Percentiles rank a stretch among this genome's conserved stretches.
Evolutionary conservation across 495 filamentous ascomycete genomes (phyloP).

Genomic region (Baudoinia panamericana): DNA sequence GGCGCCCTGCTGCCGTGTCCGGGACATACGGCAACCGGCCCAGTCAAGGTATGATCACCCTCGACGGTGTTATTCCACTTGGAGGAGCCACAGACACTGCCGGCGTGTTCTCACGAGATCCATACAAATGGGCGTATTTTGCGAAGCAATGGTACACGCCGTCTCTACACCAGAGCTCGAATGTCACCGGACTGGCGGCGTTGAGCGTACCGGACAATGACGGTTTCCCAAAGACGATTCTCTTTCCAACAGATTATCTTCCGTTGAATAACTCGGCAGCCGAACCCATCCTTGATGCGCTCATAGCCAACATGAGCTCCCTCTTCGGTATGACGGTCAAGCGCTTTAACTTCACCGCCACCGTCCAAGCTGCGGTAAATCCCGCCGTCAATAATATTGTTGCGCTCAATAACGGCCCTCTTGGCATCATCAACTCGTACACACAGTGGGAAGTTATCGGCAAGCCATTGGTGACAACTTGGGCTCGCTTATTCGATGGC

Average conservation of each 20-base stretch:
- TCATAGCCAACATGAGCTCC: slow-evolving; percentile 33
- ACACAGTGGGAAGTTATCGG: slow-evolving; percentile 20
- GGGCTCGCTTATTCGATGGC: slow-evolving; percentile 25
- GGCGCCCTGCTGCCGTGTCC: slow-evolving; percentile 23
- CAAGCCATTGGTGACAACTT: slow-evolving; percentile 23
- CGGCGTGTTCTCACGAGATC: slow-evolving; percentile 30
- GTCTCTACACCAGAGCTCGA: slow-evolving; percentile 23
- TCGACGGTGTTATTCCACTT: slow-evolving; percentile 21
- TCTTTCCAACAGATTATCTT: slow-evolving; percentile 31
- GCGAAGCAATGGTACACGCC: slow-evolving; percentile 32
- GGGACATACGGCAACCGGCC: slow-evolving; percentile 25
- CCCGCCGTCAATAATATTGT: slow-evolving; percentile 18
- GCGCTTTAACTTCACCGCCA: slow-evolving; percentile 25
- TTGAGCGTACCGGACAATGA: slow-evolving; percentile 26
- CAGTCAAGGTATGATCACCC: slow-evolving; percentile 23
- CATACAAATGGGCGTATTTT: slow-evolving; percentile 30
- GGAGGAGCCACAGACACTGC: slow-evolving; percentile 24
- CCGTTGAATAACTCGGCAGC: slow-evolving; percentile 30
- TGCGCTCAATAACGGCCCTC: slow-evolving; percentile 7
- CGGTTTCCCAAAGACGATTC: slow-evolving; percentile 27
- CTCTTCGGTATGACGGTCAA: slow-evolving; percentile 23
- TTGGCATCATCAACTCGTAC: slow-evolving; percentile 19
- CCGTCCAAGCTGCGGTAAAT: slow-evolving; percentile 20
- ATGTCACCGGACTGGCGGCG: slow-evolving; percentile 27
- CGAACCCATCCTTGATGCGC: slow-evolving; percentile 26